Base-by-base conservation (phyloP, 352 stramenopile species). In the Phytophthora pluvialis region DNA sequence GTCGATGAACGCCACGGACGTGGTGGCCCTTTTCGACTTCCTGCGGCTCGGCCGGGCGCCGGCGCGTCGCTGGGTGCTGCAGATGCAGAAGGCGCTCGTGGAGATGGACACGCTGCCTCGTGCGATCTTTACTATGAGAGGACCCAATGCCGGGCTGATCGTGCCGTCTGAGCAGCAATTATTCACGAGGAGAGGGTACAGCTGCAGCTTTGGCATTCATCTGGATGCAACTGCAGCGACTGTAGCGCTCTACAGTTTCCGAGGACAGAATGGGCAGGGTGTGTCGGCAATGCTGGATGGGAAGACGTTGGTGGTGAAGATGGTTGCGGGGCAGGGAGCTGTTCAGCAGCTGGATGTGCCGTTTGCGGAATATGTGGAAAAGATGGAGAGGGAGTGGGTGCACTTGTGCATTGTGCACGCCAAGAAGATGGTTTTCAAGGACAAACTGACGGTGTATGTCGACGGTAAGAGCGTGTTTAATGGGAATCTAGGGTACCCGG, bases 341-440 rank as follows among this genome's bases (percentile, higher is more conserved):
- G 72, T 77, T 28, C 75, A 75, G 12, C 80, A 93, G 54, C 59
- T 88, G 5, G 60, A 78, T n/a, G 72, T 93, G 2, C 81, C 82
- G 9, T 90, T 95, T 55, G 59, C 54, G 0, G 72, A 80, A 2
- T 74, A 66, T 36, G 63, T 85, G 26, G 58, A 63, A 0, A 73
- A 77, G 31, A 89, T 94, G 77, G 61, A 89, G 53, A 57, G 44
- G 21, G 45, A 64, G 11, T 96, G 86, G 88, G 74, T 88, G 1
- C 85, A 94, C 46, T 42, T 96, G 32, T 91, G 81, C 51, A 71
- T 96, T 45, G 84, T 93, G 1, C 88, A 96, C 59, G 73, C 83
- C 1, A 94, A 94, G 64, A 96, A 94, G 50, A 93, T 96, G 81
- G 81, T 96, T 10, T 96, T 94, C 69, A 94, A 93, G 60, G 88